Evolutionary conservation across 345 rosid genomes (phyloP).

Genomic region (Eucalyptus urophylla): DNA sequence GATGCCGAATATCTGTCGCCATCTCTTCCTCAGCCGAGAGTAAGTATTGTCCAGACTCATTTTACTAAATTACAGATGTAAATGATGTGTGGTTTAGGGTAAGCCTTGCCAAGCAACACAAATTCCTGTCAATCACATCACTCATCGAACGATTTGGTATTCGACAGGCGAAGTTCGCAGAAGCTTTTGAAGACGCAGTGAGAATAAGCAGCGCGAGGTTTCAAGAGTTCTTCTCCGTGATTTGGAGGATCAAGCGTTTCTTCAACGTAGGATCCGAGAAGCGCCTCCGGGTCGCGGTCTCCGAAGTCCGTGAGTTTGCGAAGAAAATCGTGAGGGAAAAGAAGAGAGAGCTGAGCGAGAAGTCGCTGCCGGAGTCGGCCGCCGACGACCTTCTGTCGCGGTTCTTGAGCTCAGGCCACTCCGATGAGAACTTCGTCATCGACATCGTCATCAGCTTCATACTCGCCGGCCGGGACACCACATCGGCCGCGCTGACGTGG

Average conservation of each 20-base stretch:
- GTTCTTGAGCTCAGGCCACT: conserved; percentile 33
- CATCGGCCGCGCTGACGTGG: conserved; percentile 58
- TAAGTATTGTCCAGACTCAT: not conserved
- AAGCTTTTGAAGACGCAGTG: not conserved
- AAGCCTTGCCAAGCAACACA: not conserved
- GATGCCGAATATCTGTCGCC: conserved; percentile 38
- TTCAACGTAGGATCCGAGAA: not conserved
- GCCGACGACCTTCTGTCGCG: conserved; percentile 33
- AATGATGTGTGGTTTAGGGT: not conserved
- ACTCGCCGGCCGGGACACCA: conserved; percentile 52
- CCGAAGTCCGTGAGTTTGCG: conserved; percentile 30
- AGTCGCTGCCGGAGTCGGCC: conserved; percentile 1
- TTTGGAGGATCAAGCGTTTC: not conserved
- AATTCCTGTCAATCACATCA: not conserved
- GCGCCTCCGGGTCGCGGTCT: not conserved
- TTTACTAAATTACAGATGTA: not conserved
- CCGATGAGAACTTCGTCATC: conserved; percentile 19
- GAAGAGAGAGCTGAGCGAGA: conserved; percentile 5
- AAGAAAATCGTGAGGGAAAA: conserved; percentile 25
- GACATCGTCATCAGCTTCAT: conserved; percentile 49
- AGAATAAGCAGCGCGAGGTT: not conserved
- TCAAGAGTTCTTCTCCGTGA: not conserved
- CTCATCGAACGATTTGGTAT: not conserved
- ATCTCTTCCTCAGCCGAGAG: conserved; percentile 2
- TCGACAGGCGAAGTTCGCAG: not conserved